These are phyloP conservation scores for Waitea zeae DNA, from an alignment of 1,284 basidiomycete genomes.

Conservation along the genomic window DNA sequence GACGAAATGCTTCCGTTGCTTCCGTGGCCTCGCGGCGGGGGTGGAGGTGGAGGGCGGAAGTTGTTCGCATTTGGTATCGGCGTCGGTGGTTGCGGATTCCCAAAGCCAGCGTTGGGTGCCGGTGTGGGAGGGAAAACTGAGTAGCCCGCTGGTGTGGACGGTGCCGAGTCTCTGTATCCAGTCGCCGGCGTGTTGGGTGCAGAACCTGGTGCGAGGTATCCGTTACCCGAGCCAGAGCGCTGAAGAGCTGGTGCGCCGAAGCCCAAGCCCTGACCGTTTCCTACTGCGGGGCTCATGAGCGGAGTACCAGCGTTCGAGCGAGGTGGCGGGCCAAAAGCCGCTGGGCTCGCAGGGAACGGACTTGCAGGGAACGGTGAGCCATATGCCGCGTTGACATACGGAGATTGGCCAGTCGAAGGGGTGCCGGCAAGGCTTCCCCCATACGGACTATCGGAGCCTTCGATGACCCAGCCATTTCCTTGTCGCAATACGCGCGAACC, in stretches of 20 bases:
- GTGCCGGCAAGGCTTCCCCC: conserved; percentile 18
- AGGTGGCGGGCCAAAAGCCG: background rate
- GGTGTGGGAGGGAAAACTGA: background rate
- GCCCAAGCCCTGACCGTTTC: background rate
- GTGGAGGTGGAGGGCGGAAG: no score
- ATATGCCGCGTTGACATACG: background rate
- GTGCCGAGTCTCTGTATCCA: background rate
- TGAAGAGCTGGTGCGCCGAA: background rate
- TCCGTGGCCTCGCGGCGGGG: no score
- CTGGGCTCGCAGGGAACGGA: no score
- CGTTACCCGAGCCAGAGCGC: no score
- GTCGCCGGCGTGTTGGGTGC: background rate
- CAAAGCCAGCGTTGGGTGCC: background rate
- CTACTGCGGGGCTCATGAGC: background rate
- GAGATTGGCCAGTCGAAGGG: conserved; percentile 13
- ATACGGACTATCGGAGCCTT: conserved; percentile 20
- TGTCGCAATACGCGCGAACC: conserved; percentile 18
- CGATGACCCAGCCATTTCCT: conserved; percentile 25
- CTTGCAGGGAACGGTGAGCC: background rate
- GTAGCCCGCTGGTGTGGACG: no score
- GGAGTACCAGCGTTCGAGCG: background rate
- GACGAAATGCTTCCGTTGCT: no score
- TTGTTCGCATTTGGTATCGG: no score
- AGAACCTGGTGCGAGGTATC: no score
- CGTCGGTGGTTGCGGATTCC: no score